phyloP scores from a whole-genome alignment of 2,329 filamentous ascomycete genomes.

The Ascomycota sp. region DNA sequence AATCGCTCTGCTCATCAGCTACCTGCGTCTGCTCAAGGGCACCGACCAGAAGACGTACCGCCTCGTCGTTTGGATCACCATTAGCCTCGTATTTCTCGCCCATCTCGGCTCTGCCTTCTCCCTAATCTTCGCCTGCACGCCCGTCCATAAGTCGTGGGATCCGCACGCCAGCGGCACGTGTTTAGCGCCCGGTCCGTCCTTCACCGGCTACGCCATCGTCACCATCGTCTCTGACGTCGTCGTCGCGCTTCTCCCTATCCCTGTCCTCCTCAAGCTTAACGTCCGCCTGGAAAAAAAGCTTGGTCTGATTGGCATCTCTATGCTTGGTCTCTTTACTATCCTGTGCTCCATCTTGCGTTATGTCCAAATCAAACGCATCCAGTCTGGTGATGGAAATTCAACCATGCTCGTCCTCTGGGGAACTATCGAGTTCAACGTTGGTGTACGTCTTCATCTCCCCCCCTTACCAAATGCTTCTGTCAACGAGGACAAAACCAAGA shows the following conservation, averaged over 20 bases:
- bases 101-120: slow-evolving; percentile 28
- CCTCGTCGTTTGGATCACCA: slow-evolving; percentile 21
- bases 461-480: no score
- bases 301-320: slow-evolving; percentile 28
- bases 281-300: slow-evolving; percentile 26
- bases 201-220: slow-evolving; percentile 29
- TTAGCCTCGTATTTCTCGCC: slow-evolving; percentile 19
- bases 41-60: slow-evolving; percentile 25
- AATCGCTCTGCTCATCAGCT: slow-evolving; percentile 30
- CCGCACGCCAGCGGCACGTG: slow-evolving; percentile 19
- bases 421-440: slow-evolving; percentile 35
- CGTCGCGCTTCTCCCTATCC: slow-evolving; percentile 28
- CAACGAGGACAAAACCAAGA: no score
- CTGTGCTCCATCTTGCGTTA: slow-evolving; percentile 32
- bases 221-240: slow-evolving; percentile 29
- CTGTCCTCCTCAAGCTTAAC: slow-evolving; percentile 26
- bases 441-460: slow-evolving; percentile 16
- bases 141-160: slow-evolving; percentile 27
- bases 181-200: slow-evolving; percentile 23
- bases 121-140: slow-evolving; percentile 28
- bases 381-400: slow-evolving; percentile 29
- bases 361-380: slow-evolving; percentile 27
- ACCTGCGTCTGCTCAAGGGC: slow-evolving; percentile 26
- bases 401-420: slow-evolving; percentile 37
- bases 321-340: slow-evolving; percentile 32